These are phyloP conservation scores for Amanita polypyramis DNA, from an alignment of 768 basidiomycete species.

Conservation along the genomic window DNA sequence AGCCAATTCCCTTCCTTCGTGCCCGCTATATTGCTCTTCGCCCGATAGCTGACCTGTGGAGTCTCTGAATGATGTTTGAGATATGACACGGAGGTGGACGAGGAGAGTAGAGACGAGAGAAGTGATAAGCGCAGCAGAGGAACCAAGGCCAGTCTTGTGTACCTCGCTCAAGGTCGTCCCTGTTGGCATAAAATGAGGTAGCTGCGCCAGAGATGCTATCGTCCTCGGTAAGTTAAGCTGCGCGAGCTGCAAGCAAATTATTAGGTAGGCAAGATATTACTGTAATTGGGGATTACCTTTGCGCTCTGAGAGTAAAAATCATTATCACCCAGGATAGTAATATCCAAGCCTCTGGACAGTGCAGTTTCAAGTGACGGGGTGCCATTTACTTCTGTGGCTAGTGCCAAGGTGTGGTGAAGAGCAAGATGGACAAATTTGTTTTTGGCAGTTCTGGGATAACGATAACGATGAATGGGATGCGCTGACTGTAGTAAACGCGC, in stretches of 20 bases:
- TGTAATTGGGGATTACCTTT: conserved; percentile 39
- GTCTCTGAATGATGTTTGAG: conserved; percentile 34
- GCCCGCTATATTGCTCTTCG: background rate
- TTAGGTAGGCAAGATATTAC: conserved; percentile 3
- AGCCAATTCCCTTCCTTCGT: conserved; percentile 46
- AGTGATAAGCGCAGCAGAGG: conserved; percentile 94
- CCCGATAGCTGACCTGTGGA: conserved; percentile 17
- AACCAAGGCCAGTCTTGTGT: conserved; percentile 98
- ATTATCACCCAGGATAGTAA: conserved; percentile 86
- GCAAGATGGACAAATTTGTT: conserved; percentile 95
- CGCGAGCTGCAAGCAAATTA: conserved; percentile 39
- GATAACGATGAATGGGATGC: background rate
- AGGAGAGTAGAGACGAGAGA: conserved; percentile 84
- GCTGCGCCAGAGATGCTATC: conserved; percentile 48
- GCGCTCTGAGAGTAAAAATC: conserved; percentile 96
- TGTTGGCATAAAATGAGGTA: conserved; percentile 71
- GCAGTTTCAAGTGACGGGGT: conserved; percentile 26
- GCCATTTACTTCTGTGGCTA: conserved; percentile 53
- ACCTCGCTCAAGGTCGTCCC: conserved; percentile 64
- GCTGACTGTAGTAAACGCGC: background rate
- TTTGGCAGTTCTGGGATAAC: conserved; percentile 20
- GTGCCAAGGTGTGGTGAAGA: conserved; percentile 62
- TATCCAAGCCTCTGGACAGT: conserved; percentile 51
- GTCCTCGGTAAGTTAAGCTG: conserved; percentile 50
- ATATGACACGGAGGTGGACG: conserved; percentile 59